These are phyloP conservation scores for Panellus pusillus DNA, from an alignment of 768 basidiomycete species.

Conservation along the genomic window DNA sequence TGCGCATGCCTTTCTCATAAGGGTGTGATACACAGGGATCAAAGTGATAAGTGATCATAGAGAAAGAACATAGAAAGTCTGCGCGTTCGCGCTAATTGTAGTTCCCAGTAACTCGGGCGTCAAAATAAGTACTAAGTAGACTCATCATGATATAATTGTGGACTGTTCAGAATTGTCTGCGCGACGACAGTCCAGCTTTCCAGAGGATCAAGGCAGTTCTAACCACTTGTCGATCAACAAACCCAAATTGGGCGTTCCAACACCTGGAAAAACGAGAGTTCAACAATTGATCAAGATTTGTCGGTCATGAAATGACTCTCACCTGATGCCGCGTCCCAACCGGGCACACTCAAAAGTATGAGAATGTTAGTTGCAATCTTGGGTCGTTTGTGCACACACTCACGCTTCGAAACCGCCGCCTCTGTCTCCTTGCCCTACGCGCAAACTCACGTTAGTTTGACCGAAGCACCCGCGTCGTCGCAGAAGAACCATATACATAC, in stretches of 20 bases:
- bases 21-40: too few relatives aligned
- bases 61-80: too few relatives aligned
- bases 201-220: conserved; percentile 31
- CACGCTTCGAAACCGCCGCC: conserved; percentile 36
- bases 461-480: background rate
- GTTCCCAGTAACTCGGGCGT: too few relatives aligned
- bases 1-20: too few relatives aligned
- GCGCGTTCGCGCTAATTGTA: too few relatives aligned
- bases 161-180: too few relatives aligned
- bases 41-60: too few relatives aligned
- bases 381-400: conserved; percentile 15
- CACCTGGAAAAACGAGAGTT: conserved; percentile 22
- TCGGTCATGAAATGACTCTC: background rate
- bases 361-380: background rate
- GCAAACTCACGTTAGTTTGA: background rate
- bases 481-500: conserved; percentile 24
- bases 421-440: conserved; percentile 33
- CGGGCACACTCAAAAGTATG: conserved; percentile 28
- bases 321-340: conserved; percentile 50
- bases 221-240: conserved; percentile 40
- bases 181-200: too few relatives aligned
- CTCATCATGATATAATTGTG: too few relatives aligned
- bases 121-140: too few relatives aligned
- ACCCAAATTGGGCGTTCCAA: conserved; percentile 48
- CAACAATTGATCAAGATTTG: background rate